phyloP scores from a whole-genome alignment of 2,329 filamentous ascomycete species.

The Elsinoe fawcettii region DNA sequence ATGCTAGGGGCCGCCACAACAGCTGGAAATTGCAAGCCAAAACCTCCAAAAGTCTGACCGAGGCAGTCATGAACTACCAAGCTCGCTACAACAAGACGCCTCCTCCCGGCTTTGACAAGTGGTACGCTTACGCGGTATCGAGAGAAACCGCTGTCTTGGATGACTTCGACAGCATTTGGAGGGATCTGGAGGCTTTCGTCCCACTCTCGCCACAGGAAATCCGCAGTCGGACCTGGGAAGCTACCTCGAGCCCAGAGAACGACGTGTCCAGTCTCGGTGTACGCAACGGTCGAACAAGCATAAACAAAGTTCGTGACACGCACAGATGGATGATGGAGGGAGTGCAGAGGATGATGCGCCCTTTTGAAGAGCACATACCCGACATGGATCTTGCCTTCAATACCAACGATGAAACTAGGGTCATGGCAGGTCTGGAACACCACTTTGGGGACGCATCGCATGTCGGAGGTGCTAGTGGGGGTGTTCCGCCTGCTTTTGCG shows the following conservation, averaged over 20 bases:
- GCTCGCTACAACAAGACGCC: constrained; percentile 47
- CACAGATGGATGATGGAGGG: constrained; percentile 54
- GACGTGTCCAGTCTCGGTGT: constrained; percentile 50
- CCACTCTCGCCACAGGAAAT: constrained; percentile 45
- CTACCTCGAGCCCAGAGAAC: constrained; percentile 48
- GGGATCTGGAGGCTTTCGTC: constrained; percentile 50
- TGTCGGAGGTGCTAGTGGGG: neutral
- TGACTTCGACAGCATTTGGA: constrained; percentile 52
- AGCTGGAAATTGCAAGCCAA: constrained; percentile 41
- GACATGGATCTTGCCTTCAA: constrained; percentile 59
- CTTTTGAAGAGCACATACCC: constrained; percentile 48
- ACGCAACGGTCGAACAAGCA: constrained; percentile 44
- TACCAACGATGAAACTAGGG: constrained; percentile 52
- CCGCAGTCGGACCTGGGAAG: constrained; percentile 44
- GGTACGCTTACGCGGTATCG: constrained; percentile 50
- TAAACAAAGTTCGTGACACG: constrained; percentile 46
- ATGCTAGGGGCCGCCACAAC: constrained; percentile 43
- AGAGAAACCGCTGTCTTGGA: constrained; percentile 49
- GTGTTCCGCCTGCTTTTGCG: neutral
- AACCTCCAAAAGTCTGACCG: constrained; percentile 38
- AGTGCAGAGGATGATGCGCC: constrained; percentile 45
- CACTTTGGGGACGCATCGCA: neutral
- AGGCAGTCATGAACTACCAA: constrained; percentile 46
- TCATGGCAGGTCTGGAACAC: constrained; percentile 23
- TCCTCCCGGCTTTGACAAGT: constrained; percentile 53